Conservation (phyloP, 768 basidiomycete genomes). For the Amanita polypyramis region DNA sequence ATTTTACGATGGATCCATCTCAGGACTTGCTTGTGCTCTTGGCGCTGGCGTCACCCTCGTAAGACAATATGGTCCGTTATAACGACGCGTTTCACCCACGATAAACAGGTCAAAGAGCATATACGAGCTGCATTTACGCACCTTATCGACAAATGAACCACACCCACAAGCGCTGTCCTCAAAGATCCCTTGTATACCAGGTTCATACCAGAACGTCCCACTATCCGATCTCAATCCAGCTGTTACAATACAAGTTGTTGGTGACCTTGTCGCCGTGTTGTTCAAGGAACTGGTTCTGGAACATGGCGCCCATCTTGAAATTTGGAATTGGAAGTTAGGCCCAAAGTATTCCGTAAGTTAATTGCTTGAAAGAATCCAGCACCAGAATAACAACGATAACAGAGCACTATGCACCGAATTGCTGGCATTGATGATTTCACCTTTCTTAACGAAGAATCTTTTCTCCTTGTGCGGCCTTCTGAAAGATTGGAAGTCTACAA, state of each 20-base stretch:
- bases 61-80: constrained; percentile 12
- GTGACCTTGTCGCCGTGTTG: constrained; percentile 36
- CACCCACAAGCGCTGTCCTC: constrained; percentile 33
- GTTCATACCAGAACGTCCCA: constrained; percentile 17
- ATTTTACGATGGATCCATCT: constrained; percentile 48
- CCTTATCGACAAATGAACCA: constrained; percentile 38
- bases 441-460: constrained; percentile 33
- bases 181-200: constrained; percentile 28
- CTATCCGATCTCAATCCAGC: constrained; percentile 26
- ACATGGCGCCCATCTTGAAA: constrained; percentile 33
- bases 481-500: constrained; percentile 40
- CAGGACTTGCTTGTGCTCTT: constrained; percentile 46
- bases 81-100: constrained; percentile 1
- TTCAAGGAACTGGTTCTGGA: constrained; percentile 35
- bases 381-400: not conserved
- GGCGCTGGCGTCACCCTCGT: constrained; percentile 31
- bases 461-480: constrained; percentile 35
- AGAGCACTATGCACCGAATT: constrained; percentile 31
- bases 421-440: constrained; percentile 44
- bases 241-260: constrained; percentile 36
- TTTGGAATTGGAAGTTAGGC: constrained; percentile 39
- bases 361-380: not conserved
- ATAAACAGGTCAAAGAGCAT: constrained; percentile 26
- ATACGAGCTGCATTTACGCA: constrained; percentile 41
- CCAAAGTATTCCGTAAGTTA: constrained; percentile 30